A percentile compares a stretch with the other conserved stretches of the same genome.
Conservation (phyloP, 2,329 filamentous ascomycete species). For the Exophiala dermatitidis region DNA sequence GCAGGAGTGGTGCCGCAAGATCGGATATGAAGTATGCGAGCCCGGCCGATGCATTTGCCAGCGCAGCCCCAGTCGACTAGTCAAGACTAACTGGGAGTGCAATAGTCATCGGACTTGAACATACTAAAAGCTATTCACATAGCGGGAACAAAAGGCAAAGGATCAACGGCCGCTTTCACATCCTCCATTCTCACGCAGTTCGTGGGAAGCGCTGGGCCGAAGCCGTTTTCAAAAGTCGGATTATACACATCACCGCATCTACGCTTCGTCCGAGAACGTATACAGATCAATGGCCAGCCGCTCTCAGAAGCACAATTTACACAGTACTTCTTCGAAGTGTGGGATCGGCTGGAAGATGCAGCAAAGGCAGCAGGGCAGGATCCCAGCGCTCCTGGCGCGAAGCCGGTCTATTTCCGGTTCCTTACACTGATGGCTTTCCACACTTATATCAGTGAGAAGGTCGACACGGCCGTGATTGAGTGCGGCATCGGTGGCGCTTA, state of each 20-base stretch:
- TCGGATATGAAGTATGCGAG: constrained; percentile 62
- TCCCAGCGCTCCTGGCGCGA: constrained; percentile 50
- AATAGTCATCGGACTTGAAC: constrained; percentile 55
- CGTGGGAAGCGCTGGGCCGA: constrained; percentile 31
- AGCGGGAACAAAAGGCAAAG: constrained; percentile 91
- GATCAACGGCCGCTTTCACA: constrained; percentile 76
- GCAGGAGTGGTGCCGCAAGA: constrained; percentile 65
- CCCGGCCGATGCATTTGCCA: constrained; percentile 50
- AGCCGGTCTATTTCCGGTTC: constrained; percentile 89
- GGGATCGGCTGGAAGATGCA: constrained; percentile 58
- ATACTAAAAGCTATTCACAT: constrained; percentile 63
- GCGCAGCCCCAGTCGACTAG: constrained; percentile 16
- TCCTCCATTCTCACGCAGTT: constrained; percentile 69
- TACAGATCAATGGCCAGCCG: constrained; percentile 67
- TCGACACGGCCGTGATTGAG: constrained; percentile 76
- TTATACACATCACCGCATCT: constrained; percentile 84
- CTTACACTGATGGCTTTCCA: constrained; percentile 84
- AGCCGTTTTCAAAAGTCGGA: constrained; percentile 53
- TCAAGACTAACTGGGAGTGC: not conserved
- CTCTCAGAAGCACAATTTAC: constrained; percentile 64
- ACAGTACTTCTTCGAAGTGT: constrained; percentile 74
- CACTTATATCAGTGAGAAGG: constrained; percentile 66
- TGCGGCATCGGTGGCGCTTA: constrained; percentile 92
- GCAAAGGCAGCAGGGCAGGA: constrained; percentile 45
- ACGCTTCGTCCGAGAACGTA: constrained; percentile 74